These are phyloP conservation scores for Chytridium lagenaria DNA, from an alignment of 371 early-diverging fungal species.

Conservation along the genomic window DNA sequence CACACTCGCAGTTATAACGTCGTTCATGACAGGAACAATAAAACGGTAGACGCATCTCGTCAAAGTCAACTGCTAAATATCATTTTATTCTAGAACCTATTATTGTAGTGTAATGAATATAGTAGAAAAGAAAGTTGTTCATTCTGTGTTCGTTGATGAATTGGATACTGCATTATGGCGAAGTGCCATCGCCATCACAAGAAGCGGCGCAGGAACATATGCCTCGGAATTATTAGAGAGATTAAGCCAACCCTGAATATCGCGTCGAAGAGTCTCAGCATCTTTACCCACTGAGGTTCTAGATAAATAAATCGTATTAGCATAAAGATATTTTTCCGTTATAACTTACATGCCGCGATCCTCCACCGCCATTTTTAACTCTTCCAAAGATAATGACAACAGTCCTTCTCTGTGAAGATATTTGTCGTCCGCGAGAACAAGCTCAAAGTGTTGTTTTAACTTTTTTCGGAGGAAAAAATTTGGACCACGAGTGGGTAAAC, in stretches of 20 bases:
- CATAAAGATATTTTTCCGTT: background rate
- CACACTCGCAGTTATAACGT: too few relatives aligned
- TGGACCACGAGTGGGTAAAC: slow-evolving; percentile 19
- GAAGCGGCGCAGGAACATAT: slow-evolving; percentile 16
- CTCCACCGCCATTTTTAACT: background rate
- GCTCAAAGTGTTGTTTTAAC: slow-evolving; percentile 2
- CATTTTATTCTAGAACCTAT: too few relatives aligned
- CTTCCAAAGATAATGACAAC: background rate
- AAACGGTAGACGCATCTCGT: too few relatives aligned
- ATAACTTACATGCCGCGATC: background rate
- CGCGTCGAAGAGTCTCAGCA: slow-evolving; percentile 1
- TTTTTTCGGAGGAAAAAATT: background rate
- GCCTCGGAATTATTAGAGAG: slow-evolving; percentile 22
- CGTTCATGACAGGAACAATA: too few relatives aligned
- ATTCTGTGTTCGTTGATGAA: too few relatives aligned
- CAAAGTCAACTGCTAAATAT: too few relatives aligned
- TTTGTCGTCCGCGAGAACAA: slow-evolving; percentile 10
- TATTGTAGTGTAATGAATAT: too few relatives aligned
- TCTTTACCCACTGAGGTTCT: slow-evolving; percentile 1
- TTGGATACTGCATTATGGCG: too few relatives aligned
- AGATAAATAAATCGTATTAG: background rate
- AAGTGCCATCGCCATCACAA: background rate
- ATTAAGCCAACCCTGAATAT: slow-evolving; percentile 19
- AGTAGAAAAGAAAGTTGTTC: too few relatives aligned
- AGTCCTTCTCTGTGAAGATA: slow-evolving; percentile 14